Conservation (phyloP, 2,329 filamentous ascomycete genomes). For the Aspergillus sp. region DNA sequence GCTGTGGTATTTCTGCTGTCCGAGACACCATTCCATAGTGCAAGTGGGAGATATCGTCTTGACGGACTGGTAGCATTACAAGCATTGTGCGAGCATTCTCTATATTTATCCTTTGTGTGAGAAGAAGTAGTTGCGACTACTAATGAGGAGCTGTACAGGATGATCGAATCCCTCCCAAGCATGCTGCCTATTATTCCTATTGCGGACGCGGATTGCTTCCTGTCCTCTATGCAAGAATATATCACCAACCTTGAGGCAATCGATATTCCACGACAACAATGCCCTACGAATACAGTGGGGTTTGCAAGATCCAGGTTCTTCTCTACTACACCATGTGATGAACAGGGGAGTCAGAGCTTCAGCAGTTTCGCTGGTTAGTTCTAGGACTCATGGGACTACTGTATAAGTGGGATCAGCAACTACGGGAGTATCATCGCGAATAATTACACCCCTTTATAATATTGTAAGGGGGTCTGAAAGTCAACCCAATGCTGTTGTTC, state of each 20-base stretch:
- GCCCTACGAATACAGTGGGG: neutral
- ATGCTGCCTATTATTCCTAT: constrained; percentile 35
- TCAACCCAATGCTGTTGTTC: neutral
- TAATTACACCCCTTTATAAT: neutral
- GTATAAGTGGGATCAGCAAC: neutral
- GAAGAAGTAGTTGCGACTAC: neutral
- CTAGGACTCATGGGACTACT: neutral
- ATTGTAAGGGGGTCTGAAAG: neutral
- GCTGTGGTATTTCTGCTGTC: constrained; percentile 29
- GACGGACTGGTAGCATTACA: constrained; percentile 27
- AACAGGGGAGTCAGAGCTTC: no score
- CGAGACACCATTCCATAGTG: constrained; percentile 22
- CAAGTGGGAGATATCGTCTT: constrained; percentile 22
- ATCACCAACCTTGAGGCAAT: constrained; percentile 41
- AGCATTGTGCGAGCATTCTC: constrained; percentile 23
- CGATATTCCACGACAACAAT: constrained; percentile 21
- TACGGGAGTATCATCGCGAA: neutral
- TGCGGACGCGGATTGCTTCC: constrained; percentile 28
- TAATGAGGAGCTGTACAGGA: constrained; percentile 7
- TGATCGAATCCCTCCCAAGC: constrained; percentile 24
- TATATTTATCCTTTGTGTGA: neutral
- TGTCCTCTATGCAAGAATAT: constrained; percentile 27
- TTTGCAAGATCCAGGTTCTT: neutral
- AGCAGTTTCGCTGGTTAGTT: no score
- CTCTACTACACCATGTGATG: neutral